These are phyloP conservation scores for Cercospora sp. DNA, from an alignment of 2,329 filamentous ascomycete species.

Conservation along the genomic window DNA sequence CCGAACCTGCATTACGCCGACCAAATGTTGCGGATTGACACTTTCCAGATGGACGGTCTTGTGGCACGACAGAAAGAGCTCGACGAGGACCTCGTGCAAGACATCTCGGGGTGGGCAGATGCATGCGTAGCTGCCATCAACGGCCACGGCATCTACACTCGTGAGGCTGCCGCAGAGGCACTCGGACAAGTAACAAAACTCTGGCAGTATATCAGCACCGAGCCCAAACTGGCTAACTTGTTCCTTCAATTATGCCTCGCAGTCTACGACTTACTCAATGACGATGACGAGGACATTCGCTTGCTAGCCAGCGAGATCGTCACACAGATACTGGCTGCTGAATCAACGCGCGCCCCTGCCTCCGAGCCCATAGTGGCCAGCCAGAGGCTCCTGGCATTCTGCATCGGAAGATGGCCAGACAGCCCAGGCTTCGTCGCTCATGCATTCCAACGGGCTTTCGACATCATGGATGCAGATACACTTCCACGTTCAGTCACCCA, in stretches of 20 bases:
- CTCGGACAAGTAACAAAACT: constrained; percentile 23
- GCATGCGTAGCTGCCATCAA: constrained; percentile 25
- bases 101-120: constrained; percentile 18
- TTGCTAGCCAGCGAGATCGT: constrained; percentile 59
- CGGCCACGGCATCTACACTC: constrained; percentile 31
- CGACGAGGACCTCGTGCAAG: neutral
- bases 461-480: neutral
- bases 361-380: constrained; percentile 54
- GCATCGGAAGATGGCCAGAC: constrained; percentile 30
- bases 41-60: constrained; percentile 15
- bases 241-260: constrained; percentile 61
- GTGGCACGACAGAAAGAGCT: neutral
- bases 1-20: constrained; percentile 29
- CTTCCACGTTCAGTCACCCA: constrained; percentile 11
- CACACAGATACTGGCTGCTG: constrained; percentile 45
- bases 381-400: constrained; percentile 40
- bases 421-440: constrained; percentile 11
- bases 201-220: constrained; percentile 21
- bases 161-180: constrained; percentile 34
- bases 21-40: constrained; percentile 24
- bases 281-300: constrained; percentile 89
- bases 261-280: constrained; percentile 75
- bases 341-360: constrained; percentile 21
- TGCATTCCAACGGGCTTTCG: constrained; percentile 30
- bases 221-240: constrained; percentile 3